Base-by-base conservation (phyloP, 129 eudicot species). In the Lonicera japonica region DNA sequence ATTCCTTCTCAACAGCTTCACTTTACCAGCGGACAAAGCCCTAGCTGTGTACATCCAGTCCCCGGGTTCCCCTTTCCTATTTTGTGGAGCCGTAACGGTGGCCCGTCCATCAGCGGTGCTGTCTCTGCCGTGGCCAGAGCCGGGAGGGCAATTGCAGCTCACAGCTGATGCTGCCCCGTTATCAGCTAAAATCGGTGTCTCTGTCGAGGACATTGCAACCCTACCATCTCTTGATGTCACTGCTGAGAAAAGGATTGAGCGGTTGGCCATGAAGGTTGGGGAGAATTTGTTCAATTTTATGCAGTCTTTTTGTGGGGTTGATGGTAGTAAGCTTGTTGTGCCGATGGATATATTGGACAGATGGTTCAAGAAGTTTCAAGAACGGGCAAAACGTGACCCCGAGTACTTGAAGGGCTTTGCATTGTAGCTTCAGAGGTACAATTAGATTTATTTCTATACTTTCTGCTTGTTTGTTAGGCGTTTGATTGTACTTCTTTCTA, bases 231-330 rank as follows among this genome's bases (percentile, higher is more conserved):
- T 92, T 0, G 96, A 92, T 64, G 95, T 87, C 43, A 72, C 84
- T 4, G 98, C 95, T 1, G 98, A 78, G 68, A 78, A 82, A 68
- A 87, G 52, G 77, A 85, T 92, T 19, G 91, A 92, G 75, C 79
- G 92, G 52, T 39, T 84, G 75, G 98, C 98, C 4, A 56, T 92
- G 85, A 92, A 80, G 63, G 98, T 92, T 7, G 96, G 98, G 21
- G 96, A 87, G 81, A 91, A 91, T 61, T 67, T 91, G 82, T 91
- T 91, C 39, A 91, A 91, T 69, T 91, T 92, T 58, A 92, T 92
- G 98, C 98, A 92, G 86, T 92, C 98, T 25, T 92, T 87, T 58
- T 92, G 98, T 72, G 98, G 95, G 11, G 96, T 92, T 40, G 96
- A 92, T 72, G 98, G 96, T 58, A 80, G 79, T 64, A 92, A 78